Base-by-base conservation (phyloP, 352 stramenopile species). In the Globisporangium mamillatum region DNA sequence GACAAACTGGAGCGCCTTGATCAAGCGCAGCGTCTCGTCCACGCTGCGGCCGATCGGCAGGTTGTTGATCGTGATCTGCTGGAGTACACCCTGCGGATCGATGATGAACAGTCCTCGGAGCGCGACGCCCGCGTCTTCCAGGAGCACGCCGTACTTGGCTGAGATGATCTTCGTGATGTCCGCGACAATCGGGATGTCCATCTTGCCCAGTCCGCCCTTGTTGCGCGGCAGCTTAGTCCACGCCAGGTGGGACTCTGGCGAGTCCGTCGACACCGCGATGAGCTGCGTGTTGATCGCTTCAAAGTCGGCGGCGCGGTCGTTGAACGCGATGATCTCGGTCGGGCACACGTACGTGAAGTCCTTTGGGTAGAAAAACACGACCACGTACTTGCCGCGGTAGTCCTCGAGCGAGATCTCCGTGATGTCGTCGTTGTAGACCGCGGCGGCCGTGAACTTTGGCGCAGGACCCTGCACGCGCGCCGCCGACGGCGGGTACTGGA, bases 61-160 rank as follows among this genome's bases (percentile, higher is more conserved):
- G 77, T 98, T 95, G 85, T 98, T 98, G 65, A 98, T 73, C 52
- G 90, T 96, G 63, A 93, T 92, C 73, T 96, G 89, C 73, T 94
- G 86, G 46, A 97, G 64, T 62, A 89, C 76, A 29, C 90, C 92
- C 61, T 98, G 77, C 46, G 86, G 85, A 73, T 98, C 90, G 71
- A 98, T 98, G 75, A 98, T 95, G 77, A 98, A 98, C 27, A 98
- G 82, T 1, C 91, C 94, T 52, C 92, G 89, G 25, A 98, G 81
- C 25, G 93, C 90, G 41, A 97, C 75, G 44, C 93, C 92, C 2
- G 79, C 80, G 62, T 94, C 77, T 64, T 95, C 85, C 18, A 97
- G 73, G 16, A 98, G 81, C 61, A 98, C 92, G 38, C 91, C 93
- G 69, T 98, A 98, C 75, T 97, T 92, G 60, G 81, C 80, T 55